Conservation (phyloP, 192 early-diverging fungal species). For the Coemansia sp. region DNA sequence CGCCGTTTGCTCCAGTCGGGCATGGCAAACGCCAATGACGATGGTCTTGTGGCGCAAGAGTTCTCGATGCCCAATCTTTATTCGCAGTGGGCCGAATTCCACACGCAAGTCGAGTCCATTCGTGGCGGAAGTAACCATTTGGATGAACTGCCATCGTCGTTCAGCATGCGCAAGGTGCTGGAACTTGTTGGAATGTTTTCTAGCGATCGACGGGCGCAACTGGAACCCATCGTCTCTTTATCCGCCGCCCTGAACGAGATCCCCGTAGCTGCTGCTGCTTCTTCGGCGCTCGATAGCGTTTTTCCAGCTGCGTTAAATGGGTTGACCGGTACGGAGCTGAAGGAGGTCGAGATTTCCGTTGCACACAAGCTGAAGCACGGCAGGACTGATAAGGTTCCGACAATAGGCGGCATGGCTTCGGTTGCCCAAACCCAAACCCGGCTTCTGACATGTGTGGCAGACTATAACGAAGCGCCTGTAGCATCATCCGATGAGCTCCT, state of each 20-base stretch:
- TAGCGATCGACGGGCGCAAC: neutral
- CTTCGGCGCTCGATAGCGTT: neutral
- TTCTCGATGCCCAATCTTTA: slow-evolving; percentile 18
- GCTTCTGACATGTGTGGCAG: neutral
- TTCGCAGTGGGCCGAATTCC: slow-evolving; percentile 7
- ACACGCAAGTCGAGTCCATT: neutral
- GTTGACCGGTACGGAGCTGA: neutral
- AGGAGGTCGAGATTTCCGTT: neutral
- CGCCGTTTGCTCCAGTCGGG: neutral
- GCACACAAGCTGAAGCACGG: neutral
- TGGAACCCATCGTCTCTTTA: slow-evolving; percentile 12
- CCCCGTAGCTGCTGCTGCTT: neutral
- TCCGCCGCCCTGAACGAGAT: slow-evolving; percentile 5
- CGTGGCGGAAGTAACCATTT: neutral
- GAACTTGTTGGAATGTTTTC: slow-evolving; percentile 2
- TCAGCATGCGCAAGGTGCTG: slow-evolving; percentile 9
- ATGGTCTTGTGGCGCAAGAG: neutral
- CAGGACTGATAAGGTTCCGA: no score
- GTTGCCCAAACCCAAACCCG: neutral
- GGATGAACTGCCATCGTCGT: slow-evolving; percentile 15
- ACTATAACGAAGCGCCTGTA: neutral
- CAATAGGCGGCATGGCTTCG: neutral
- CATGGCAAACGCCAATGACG: neutral
- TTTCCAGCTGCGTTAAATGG: neutral
- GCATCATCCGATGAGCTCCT: neutral